Conservation (phyloP, 257 asterid genomes). For the Solanum clarkiae region DNA sequence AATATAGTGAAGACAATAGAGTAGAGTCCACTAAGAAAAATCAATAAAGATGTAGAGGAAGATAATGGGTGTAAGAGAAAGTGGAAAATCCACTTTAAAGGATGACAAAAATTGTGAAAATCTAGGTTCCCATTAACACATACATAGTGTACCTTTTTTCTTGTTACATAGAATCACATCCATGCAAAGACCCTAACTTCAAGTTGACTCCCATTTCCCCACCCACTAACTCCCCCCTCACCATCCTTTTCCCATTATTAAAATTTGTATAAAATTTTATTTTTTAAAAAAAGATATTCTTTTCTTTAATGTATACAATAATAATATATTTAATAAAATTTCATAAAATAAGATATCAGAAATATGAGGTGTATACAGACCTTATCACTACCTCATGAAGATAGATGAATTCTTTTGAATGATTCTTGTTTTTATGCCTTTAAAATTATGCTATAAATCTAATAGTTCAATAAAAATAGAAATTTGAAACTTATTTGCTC, state of each 20-base stretch:
- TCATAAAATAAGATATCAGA: too few species aligned
- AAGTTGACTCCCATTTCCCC: slow-evolving; percentile 8
- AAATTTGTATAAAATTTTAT: too few species aligned
- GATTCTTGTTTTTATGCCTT: too few species aligned
- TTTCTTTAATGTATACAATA: too few species aligned
- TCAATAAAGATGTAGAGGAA: not conserved
- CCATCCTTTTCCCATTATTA: not conserved
- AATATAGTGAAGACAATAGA: not conserved
- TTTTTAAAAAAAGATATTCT: too few species aligned
- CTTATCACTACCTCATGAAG: too few species aligned
- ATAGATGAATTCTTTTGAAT: too few species aligned
- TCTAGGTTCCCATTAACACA: slow-evolving; percentile 1
- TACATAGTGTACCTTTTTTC: not conserved
- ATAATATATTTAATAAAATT: too few species aligned
- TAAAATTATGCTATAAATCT: too few species aligned
- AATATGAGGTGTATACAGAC: too few species aligned
- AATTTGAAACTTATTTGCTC: too few species aligned
- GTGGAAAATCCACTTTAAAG: not conserved
- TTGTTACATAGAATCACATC: not conserved
- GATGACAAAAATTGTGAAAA: not conserved
- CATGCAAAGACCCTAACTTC: slow-evolving; percentile 1
- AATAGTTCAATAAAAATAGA: too few species aligned
- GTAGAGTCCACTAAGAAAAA: not conserved
- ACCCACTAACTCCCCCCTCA: not conserved
- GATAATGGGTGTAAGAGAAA: not conserved